Conservation (phyloP, 352 stramenopile species). For the Globisporangium mamillatum region DNA sequence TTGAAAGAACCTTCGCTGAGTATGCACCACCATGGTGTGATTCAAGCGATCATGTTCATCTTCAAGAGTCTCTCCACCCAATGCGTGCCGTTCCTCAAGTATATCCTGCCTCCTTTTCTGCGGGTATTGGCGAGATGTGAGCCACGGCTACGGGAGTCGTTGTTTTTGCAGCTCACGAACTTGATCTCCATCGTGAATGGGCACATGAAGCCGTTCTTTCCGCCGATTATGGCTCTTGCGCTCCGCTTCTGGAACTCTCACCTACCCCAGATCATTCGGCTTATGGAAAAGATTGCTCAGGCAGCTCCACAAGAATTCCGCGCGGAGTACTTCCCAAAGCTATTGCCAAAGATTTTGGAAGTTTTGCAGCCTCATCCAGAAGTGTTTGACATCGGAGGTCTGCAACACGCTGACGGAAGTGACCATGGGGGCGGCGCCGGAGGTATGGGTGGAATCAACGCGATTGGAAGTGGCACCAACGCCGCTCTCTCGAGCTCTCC, state of each 20-base stretch:
- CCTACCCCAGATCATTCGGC: conserved; percentile 92
- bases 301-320: conserved; percentile 77
- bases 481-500: conserved; percentile 3
- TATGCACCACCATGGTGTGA: conserved; percentile 95
- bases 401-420: conserved; percentile 21
- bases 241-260: conserved; percentile 96
- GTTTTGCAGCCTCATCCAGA: conserved; percentile 82
- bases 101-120: conserved; percentile 97
- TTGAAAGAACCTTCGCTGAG: conserved; percentile 94
- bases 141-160: conserved; percentile 90
- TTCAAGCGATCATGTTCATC: conserved; percentile 99
- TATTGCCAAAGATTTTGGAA: conserved; percentile 88
- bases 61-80: conserved; percentile 96
- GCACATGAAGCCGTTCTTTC: conserved; percentile 96
- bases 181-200: conserved; percentile 95
- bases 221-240: conserved; percentile 95
- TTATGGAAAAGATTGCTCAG: conserved; percentile 92
- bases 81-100: conserved; percentile 95
- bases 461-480: neutral
- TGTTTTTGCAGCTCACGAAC: conserved; percentile 96
- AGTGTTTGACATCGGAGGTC: conserved; percentile 55
- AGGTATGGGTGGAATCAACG: conserved; percentile 15
- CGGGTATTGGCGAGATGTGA: conserved; percentile 90
- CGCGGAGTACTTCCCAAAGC: conserved; percentile 79
- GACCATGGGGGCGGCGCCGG: conserved; percentile 19